Percentiles rank a stretch among this genome's conserved stretches.
Evolutionary conservation across 164 flowering plant species (phyloP).

Genomic region (Umbilicus rupestris): DNA sequence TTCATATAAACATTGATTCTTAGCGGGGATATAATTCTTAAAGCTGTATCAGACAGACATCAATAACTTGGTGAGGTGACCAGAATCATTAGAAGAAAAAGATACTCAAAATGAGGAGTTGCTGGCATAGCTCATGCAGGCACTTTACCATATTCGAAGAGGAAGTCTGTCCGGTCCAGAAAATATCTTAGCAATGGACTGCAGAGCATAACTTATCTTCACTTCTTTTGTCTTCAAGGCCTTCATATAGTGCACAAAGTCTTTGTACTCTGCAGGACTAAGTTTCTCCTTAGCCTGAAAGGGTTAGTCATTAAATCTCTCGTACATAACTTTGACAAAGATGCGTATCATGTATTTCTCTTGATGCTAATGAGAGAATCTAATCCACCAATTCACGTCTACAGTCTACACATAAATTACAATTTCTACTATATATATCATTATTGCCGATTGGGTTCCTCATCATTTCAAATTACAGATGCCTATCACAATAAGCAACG

Average conservation of each 20-base stretch:
- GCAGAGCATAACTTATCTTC: slow-evolving; percentile 51
- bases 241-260: slow-evolving; percentile 74
- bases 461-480: not conserved
- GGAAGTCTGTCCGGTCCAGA: slow-evolving; percentile 62
- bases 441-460: not conserved
- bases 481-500: too few relatives aligned
- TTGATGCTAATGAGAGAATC: not conserved
- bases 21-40: slow-evolving; percentile 78
- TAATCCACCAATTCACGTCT: not conserved
- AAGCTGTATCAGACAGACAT: slow-evolving; percentile 50
- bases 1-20: slow-evolving; percentile 62
- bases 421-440: not conserved
- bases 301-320: slow-evolving; percentile 2
- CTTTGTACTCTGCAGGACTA: slow-evolving; percentile 50
- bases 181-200: slow-evolving; percentile 58
- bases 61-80: not conserved
- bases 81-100: not conserved
- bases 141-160: slow-evolving; percentile 62
- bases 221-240: slow-evolving; percentile 73
- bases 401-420: not conserved
- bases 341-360: not conserved
- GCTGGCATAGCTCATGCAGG: not conserved
- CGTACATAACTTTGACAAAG: not conserved
- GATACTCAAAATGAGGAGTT: not conserved
- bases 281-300: slow-evolving; percentile 74